These are phyloP conservation scores for Aspergillus pseudonomiae DNA, from an alignment of 2,329 filamentous ascomycete genomes.

Conservation along the genomic window DNA sequence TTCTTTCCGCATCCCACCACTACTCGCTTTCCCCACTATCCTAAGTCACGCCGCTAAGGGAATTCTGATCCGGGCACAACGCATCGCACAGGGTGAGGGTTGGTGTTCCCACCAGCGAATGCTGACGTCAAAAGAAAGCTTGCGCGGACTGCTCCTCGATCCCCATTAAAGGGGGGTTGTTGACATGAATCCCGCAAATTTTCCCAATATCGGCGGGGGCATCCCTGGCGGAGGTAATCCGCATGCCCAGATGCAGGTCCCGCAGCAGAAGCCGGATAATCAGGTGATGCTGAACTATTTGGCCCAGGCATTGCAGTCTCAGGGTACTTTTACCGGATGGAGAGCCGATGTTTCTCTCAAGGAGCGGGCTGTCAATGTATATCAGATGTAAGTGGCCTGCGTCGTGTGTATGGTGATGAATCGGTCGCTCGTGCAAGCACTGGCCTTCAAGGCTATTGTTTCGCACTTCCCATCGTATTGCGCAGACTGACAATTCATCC, in stretches of 20 bases:
- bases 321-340: slow-evolving; percentile 50
- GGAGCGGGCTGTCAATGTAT: slow-evolving; percentile 46
- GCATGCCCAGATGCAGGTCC: slow-evolving; percentile 35
- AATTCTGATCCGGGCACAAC: neutral
- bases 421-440: neutral
- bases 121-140: slow-evolving; percentile 34
- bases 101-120: slow-evolving; percentile 35
- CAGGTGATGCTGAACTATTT: slow-evolving; percentile 44
- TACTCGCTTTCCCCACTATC: neutral
- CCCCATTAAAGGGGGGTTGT: slow-evolving; percentile 42
- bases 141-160: slow-evolving; percentile 38
- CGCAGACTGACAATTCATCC: neutral
- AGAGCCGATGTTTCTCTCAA: slow-evolving; percentile 44
- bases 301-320: slow-evolving; percentile 41
- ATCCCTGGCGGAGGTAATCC: slow-evolving; percentile 39
- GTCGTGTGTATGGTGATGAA: neutral
- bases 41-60: neutral
- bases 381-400: slow-evolving; percentile 44
- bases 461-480: neutral
- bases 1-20: neutral
- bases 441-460: neutral
- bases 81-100: slow-evolving; percentile 12
- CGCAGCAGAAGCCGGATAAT: slow-evolving; percentile 32
- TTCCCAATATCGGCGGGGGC: slow-evolving; percentile 40
- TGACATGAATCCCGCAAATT: slow-evolving; percentile 48